Conservation (phyloP, 345 rosid species). For the Brassica napus region DNA sequence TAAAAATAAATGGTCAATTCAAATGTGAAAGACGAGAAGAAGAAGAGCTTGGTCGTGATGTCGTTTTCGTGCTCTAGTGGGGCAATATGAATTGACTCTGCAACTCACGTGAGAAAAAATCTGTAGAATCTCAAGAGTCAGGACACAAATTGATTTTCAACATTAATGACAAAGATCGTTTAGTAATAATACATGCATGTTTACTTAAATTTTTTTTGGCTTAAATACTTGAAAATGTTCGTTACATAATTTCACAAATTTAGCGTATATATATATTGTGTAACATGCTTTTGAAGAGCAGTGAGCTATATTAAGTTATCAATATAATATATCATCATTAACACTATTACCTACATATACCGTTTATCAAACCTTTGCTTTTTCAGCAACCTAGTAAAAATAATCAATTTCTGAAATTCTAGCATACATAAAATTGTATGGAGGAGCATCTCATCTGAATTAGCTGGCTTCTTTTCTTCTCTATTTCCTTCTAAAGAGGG, state of each 20-base stretch:
- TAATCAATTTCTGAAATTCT: background rate
- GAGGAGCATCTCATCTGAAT: background rate
- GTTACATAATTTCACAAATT: background rate
- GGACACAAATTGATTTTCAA: conserved; percentile 3
- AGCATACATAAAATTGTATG: background rate
- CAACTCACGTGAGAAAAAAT: conserved; percentile 34
- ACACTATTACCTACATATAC: background rate
- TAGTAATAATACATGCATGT: background rate
- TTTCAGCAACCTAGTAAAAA: background rate
- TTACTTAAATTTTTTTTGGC: too few relatives aligned
- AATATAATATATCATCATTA: too few relatives aligned
- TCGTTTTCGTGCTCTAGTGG: conserved; percentile 31
- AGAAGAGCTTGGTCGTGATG: conserved; percentile 9
- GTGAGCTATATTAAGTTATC: too few relatives aligned
- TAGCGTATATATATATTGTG: background rate
- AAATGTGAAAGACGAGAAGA: conserved; percentile 15
- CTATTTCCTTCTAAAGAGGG: conserved; percentile 27
- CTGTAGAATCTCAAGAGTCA: conserved; percentile 25
- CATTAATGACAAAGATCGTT: background rate
- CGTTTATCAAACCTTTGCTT: background rate
- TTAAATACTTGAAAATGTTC: background rate
- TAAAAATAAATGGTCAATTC: conserved; percentile 23
- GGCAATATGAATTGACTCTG: conserved; percentile 32
- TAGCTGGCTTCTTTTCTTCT: conserved; percentile 6
- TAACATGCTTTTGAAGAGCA: background rate